Conservation (phyloP, 2,329 filamentous ascomycete genomes). For the Thermothelomyces thermophilus region DNA sequence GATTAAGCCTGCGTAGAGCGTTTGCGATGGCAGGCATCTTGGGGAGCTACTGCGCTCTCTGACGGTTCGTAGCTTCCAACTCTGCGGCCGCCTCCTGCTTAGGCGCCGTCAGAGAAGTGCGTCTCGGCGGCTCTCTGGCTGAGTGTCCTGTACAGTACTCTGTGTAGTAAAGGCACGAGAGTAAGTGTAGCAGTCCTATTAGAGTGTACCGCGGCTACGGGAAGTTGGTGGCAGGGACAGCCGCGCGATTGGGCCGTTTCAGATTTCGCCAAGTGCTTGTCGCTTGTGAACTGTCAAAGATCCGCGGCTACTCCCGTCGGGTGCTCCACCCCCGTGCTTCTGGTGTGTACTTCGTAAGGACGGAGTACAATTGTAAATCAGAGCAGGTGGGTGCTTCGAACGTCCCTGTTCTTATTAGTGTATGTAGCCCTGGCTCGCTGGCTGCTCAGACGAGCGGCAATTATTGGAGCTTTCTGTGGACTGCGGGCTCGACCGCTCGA, state of each 20-base stretch:
- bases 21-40: constrained; percentile 22
- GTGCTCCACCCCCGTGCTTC: constrained; percentile 1
- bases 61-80: too few species aligned
- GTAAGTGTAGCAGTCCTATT: not conserved
- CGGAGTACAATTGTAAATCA: too few species aligned
- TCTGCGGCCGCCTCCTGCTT: constrained; percentile 4
- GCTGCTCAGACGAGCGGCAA: too few species aligned
- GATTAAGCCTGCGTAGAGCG: constrained; percentile 19
- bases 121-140: constrained; percentile 2
- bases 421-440: too few species aligned
- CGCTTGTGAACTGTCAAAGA: not conserved
- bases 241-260: constrained; percentile 14
- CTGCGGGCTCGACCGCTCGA: too few species aligned
- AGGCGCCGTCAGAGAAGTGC: constrained; percentile 16
- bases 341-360: too few species aligned
- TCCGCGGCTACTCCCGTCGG: constrained; percentile 8
- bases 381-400: too few species aligned
- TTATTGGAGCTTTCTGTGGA: too few species aligned
- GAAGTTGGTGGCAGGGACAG: not conserved
- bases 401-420: constrained; percentile 10
- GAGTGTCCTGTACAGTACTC: too few species aligned
- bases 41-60: not conserved
- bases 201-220: not conserved
- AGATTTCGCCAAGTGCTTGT: constrained; percentile 8
- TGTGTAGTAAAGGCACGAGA: too few species aligned